Evolutionary conservation across 495 filamentous ascomycete genomes (phyloP), one percentile per base, ranked within the genome.

Genomic region (Aspergillus conjunctus): DNA sequence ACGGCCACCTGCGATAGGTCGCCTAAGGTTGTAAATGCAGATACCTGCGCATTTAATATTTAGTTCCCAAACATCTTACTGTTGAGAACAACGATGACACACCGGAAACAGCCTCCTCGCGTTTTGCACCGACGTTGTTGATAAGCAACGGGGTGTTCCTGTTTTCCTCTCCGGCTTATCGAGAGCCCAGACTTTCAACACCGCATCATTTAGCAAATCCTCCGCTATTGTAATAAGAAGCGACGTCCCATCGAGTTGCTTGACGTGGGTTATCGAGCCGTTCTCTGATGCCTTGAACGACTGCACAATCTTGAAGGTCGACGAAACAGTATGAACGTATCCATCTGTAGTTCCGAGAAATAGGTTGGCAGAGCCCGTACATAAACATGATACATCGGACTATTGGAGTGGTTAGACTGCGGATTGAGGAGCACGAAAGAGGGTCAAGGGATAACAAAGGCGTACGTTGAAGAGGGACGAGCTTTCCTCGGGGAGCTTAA

Each of bases 141-240:
- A 95, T 65, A 93, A 81, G 68, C 95, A 98, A 15, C 86, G 87
- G 14, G 94, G 94, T 22, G 85, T 76, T 2, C 92, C 92, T 11
- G 88, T 95, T 81, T 96, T 98, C 82, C 91, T 97, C 66, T 96
- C 93, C 5, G 88, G 82, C 73, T 92, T 95, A 71, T 98, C 93
- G 61, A 98, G 78, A 30, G 91, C 93, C 94, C 94, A 98, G 20
- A 97, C 93, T 69, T 97, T 98, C 51, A 98, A 72, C 7, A 92
- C 80, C 0, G 94, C 93, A 62, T 97, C 91, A 65, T 85, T 93
- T 26, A 86, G 87, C 15, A 94, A 74, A 68, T 96, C 92, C 71
- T 97, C 94, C 51, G 91, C 84, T 41, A 98, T 83, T 0, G 95
- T 97, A 4, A 97, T 87, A 17, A 98, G 81, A 59, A 97, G 72